Base-by-base conservation (phyloP, 1,284 basidiomycete species). In the Malassezia japonica region DNA sequence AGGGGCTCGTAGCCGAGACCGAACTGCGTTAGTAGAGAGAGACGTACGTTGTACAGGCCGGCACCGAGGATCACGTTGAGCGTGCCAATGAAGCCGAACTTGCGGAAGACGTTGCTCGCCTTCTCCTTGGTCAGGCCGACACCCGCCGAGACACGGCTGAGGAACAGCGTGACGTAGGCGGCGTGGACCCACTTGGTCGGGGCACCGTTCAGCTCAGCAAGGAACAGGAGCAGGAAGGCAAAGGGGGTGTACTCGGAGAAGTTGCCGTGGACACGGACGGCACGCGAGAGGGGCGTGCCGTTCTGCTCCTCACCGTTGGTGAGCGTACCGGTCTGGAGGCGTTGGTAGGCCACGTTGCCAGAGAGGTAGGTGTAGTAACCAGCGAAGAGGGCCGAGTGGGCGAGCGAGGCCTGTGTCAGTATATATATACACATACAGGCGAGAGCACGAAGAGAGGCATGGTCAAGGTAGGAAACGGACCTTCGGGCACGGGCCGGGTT, bases 401-500 rank as follows among this genome's bases (percentile, higher is more conserved):
- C 70, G 54, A 72, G 57, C 37, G 69, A 72, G 57, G 69, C 68
- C 64, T 67, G 23, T 1, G 46, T 39, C 16, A 27, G 46, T 13
- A 13, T 9, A 5, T 18, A 8, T 2, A 15, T 9, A n/a, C 5
- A 50, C 46, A 24, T 42, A 41, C 34, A 21, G 35, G 29, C 23
- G 45, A 51, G 21, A 72, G 62, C 40, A 72, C 69, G 59, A 72
- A 72, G 56, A 72, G 67, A 63, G 69, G 69, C 69, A 72, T 70
- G n/a, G 12, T 48, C 10, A 18, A 35, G 37, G 34, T 28, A 13
- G 40, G 34, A 21, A 23, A 2, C 7, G 20, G 5, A 3, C n/a
- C 18, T 4, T 23, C 20, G 46, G n/a, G 31, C 20, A 40, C 23
- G 37, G 41, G 41, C 29, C 38, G 13, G 1, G 20, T 20, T n/a